phyloP scores from a whole-genome alignment of 2,329 filamentous ascomycete species.

The Microcyclospora tardicrescens region DNA sequence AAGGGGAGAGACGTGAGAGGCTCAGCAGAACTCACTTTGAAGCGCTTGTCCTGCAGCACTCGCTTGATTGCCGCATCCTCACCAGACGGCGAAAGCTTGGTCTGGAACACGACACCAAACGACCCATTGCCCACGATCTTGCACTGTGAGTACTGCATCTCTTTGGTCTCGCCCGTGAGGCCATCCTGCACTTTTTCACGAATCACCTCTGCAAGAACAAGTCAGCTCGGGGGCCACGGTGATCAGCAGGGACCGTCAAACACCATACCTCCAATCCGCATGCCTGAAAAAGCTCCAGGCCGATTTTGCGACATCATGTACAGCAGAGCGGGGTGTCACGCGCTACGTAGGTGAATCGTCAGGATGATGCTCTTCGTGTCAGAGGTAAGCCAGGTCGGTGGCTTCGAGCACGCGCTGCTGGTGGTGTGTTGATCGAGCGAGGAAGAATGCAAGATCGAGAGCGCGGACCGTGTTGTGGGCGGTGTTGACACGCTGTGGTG shows the following conservation, averaged over 20 bases:
- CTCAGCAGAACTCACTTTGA: conserved; percentile 58
- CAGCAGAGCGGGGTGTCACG: conserved; percentile 6
- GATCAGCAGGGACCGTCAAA: conserved; percentile 2
- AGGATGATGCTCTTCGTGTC: background rate
- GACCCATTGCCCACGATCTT: conserved; percentile 99
- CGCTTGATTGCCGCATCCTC: conserved; percentile 99
- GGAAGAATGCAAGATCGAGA: background rate
- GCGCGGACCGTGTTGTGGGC: background rate
- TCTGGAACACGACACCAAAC: conserved; percentile 98
- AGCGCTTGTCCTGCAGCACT: conserved; percentile 96
- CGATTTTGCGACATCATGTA: conserved; percentile 74
- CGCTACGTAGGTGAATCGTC: background rate
- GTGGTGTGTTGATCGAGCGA: background rate
- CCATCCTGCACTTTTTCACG: conserved; percentile 99
- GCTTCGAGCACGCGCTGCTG: background rate
- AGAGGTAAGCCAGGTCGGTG: background rate
- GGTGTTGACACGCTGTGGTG: background rate
- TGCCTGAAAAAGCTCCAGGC: conserved; percentile 71
- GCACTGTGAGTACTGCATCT: conserved; percentile 97
- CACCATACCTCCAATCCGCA: conserved; percentile 93
- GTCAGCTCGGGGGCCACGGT: conserved; percentile 22
- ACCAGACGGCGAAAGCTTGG: conserved; percentile 91
- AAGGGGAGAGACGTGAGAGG: background rate
- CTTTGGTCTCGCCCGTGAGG: conserved; percentile 87
- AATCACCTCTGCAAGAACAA: conserved; percentile 63